phyloP scores from a whole-genome alignment of 1,139 yeast genomes.

The Yamadazyma songkhlaensis region DNA sequence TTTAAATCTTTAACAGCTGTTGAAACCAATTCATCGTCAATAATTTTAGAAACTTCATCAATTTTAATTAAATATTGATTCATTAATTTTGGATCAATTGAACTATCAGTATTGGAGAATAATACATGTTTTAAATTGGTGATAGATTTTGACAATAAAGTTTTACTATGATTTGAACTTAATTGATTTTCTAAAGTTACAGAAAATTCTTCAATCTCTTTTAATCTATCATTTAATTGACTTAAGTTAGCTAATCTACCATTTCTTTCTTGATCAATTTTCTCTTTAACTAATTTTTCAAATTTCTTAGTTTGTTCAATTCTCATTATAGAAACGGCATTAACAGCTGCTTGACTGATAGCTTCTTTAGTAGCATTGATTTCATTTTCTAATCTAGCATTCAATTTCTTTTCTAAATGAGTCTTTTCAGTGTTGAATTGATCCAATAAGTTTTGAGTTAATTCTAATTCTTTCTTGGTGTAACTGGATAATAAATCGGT shows the following conservation, averaged over 20 bases:
- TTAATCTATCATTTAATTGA: constrained; percentile 56
- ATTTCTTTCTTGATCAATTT: constrained; percentile 76
- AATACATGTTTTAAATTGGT: constrained; percentile 52
- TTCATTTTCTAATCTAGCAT: constrained; percentile 59
- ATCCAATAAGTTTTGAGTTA: constrained; percentile 47
- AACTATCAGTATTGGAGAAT: constrained; percentile 19
- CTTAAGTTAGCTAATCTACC: constrained; percentile 73
- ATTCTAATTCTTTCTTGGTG: constrained; percentile 51
- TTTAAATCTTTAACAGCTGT: constrained; percentile 37
- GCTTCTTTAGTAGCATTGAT: constrained; percentile 66
- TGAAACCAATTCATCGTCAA: constrained; percentile 42
- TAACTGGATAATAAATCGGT: constrained; percentile 56
- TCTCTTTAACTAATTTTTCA: constrained; percentile 58
- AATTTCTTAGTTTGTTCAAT: constrained; percentile 72
- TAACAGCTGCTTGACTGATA: constrained; percentile 72
- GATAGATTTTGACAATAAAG: constrained; percentile 56
- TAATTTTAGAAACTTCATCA: constrained; percentile 35
- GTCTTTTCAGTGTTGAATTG: constrained; percentile 55
- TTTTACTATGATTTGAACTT: constrained; percentile 52
- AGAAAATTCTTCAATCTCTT: constrained; percentile 58
- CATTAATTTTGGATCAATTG: constrained; percentile 29
- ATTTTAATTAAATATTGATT: constrained; percentile 49
- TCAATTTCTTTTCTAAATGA: constrained; percentile 62
- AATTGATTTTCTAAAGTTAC: constrained; percentile 57
- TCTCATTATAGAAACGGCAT: constrained; percentile 70